Conservation (phyloP, 2,329 filamentous ascomycete genomes). For the Colletotrichum truncatum region DNA sequence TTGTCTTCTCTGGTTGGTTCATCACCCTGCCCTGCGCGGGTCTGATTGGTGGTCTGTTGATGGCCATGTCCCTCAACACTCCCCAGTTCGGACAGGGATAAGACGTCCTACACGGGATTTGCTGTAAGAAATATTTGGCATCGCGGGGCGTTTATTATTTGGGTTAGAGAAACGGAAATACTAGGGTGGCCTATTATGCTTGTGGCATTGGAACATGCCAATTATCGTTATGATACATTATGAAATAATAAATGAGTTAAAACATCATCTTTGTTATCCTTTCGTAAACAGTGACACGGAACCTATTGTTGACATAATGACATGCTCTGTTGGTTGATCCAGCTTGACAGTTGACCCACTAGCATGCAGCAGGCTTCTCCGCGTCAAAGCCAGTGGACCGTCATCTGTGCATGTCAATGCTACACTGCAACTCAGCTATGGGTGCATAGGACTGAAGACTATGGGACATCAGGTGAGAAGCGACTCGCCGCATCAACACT, state of each 20-base stretch:
- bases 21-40: constrained; percentile 35
- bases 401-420: no score
- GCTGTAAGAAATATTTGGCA: not conserved
- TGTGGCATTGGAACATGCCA: not conserved
- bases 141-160: not conserved
- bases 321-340: no score
- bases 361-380: no score
- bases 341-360: no score
- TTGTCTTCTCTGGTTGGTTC: constrained; percentile 38
- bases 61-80: constrained; percentile 37
- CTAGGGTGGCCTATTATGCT: not conserved
- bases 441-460: no score
- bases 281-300: no score
- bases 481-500: no score
- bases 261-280: no score
- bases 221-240: not conserved
- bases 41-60: constrained; percentile 35
- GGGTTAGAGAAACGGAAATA: not conserved
- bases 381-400: no score
- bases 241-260: not conserved
- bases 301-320: no score
- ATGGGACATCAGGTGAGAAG: no score
- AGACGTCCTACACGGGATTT: not conserved
- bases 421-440: no score
- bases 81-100: constrained; percentile 30